These are phyloP conservation scores for Fonticula alba DNA, from an alignment of 78 protist species.

Conservation along the genomic window DNA sequence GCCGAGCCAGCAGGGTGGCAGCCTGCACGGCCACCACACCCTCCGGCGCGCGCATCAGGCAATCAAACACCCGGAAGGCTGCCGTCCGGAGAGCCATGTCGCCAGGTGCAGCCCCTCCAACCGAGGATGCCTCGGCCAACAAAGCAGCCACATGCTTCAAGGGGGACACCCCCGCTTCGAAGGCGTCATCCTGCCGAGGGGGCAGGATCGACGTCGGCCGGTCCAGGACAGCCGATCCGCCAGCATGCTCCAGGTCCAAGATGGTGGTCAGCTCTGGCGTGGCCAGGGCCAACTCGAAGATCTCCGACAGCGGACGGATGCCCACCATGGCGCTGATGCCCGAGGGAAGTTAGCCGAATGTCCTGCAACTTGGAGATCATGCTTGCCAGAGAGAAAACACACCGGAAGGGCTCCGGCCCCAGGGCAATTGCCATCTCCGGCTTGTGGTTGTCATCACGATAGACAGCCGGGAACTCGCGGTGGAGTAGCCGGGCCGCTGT, in stretches of 20 bases:
- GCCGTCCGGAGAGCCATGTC: too few species aligned
- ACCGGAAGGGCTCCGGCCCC: conserved; percentile 61
- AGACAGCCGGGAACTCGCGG: conserved; percentile 30
- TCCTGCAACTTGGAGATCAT: too few species aligned
- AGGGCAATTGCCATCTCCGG: conserved; percentile 89
- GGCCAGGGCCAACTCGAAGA: conserved; percentile 13
- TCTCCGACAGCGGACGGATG: conserved; percentile 49
- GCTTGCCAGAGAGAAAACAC: conserved; percentile 24
- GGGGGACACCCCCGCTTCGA: too few species aligned
- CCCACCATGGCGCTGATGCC: conserved; percentile 8
- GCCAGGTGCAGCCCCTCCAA: too few species aligned
- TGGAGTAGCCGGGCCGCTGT: conserved; percentile 56
- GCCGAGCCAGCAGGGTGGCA: too few species aligned
- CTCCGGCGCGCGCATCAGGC: too few species aligned
- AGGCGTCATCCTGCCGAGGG: too few species aligned
- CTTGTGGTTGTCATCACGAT: conserved; percentile 83
- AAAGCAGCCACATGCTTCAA: too few species aligned
- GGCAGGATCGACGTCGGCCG: background rate
- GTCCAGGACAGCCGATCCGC: too few species aligned
- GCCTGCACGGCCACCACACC: too few species aligned
- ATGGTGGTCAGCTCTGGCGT: conserved; percentile 23
- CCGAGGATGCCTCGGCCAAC: too few species aligned
- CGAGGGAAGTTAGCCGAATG: background rate
- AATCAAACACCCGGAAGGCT: too few species aligned
- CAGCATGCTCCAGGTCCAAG: conserved; percentile 16